These are phyloP conservation scores for Trichoderma arundinaceum DNA, from an alignment of 2,329 filamentous ascomycete species.

Conservation along the genomic window DNA sequence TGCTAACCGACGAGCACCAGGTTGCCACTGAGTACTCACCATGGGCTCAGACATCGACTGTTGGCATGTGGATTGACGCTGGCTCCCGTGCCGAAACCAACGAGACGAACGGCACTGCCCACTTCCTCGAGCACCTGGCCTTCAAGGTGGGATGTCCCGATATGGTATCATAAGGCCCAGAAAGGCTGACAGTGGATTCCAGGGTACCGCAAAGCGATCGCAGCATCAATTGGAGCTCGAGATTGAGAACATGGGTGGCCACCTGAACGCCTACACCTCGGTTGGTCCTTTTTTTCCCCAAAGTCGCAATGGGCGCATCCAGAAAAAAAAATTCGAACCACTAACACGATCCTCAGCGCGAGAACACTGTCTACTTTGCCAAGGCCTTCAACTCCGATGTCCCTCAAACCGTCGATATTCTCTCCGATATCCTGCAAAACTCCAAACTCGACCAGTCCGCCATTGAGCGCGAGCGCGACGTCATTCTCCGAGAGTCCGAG, in stretches of 20 bases:
- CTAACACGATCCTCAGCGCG: conserved; percentile 65
- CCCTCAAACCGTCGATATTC: conserved; percentile 94
- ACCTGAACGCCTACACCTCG: conserved; percentile 99
- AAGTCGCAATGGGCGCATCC: conserved; percentile 28
- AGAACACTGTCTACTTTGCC: conserved; percentile 99
- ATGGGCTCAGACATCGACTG: conserved; percentile 96
- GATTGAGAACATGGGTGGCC: conserved; percentile 99
- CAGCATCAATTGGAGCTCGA: conserved; percentile 98
- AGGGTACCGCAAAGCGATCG: conserved; percentile 92
- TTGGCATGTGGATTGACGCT: conserved; percentile 99
- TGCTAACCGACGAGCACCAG: conserved; percentile 55
- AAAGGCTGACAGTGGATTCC: conserved; percentile 26
- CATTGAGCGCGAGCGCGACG: conserved; percentile 97
- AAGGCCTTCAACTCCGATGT: conserved; percentile 99
- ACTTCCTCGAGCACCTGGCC: conserved; percentile 99
- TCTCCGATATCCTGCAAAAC: conserved; percentile 99
- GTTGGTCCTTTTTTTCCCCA: conserved; percentile 60
- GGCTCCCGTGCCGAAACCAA: conserved; percentile 97
- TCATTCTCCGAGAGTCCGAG: conserved; percentile 97
- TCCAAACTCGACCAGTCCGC: conserved; percentile 93
- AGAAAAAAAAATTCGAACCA: conserved; percentile 2
- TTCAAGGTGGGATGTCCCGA: conserved; percentile 79
- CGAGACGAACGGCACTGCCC: conserved; percentile 98
- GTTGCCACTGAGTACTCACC: conserved; percentile 98
- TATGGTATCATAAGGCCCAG: conserved; percentile 5